Evolutionary conservation across 2,329 filamentous ascomycete species (phyloP).

Genomic region (Venturia effusa): DNA sequence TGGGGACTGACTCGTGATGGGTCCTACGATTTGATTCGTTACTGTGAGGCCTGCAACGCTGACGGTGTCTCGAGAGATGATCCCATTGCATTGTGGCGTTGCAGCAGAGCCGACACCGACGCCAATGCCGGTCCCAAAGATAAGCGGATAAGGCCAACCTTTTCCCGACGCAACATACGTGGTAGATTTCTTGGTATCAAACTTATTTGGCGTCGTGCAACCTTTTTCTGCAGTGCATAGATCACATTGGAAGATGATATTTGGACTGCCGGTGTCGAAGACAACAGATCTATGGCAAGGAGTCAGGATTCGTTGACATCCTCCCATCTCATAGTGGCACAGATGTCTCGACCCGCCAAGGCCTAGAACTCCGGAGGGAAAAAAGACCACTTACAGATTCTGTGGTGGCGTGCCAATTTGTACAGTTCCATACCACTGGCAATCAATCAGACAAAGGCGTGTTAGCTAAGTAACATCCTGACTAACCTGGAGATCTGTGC

Average conservation of each 20-base stretch:
- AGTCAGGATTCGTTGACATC: background rate
- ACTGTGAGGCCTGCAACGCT: background rate
- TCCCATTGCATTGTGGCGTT: background rate
- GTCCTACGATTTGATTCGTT: background rate
- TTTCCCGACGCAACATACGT: background rate
- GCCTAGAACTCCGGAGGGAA: background rate
- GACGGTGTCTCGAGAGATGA: slow-evolving; percentile 1
- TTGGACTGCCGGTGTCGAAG: slow-evolving; percentile 5
- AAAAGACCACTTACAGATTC: background rate
- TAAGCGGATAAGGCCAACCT: background rate
- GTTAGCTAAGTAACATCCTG: background rate
- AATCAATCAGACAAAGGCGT: background rate
- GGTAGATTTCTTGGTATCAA: background rate
- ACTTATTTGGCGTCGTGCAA: background rate
- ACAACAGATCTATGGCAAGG: background rate
- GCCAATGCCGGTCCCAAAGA: slow-evolving; percentile 2
- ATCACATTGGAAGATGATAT: slow-evolving; percentile 4
- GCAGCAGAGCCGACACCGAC: slow-evolving; percentile 2
- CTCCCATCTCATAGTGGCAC: background rate
- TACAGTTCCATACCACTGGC: slow-evolving; percentile 8
- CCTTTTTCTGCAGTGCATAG: background rate
- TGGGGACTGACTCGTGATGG: slow-evolving; percentile 3
- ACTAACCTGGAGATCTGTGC: slow-evolving; percentile 7
- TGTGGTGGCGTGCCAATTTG: slow-evolving; percentile 6
- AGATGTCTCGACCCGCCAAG: background rate